Conservation (phyloP, 306 rosid genomes). For the Erythrophleum fordii region DNA sequence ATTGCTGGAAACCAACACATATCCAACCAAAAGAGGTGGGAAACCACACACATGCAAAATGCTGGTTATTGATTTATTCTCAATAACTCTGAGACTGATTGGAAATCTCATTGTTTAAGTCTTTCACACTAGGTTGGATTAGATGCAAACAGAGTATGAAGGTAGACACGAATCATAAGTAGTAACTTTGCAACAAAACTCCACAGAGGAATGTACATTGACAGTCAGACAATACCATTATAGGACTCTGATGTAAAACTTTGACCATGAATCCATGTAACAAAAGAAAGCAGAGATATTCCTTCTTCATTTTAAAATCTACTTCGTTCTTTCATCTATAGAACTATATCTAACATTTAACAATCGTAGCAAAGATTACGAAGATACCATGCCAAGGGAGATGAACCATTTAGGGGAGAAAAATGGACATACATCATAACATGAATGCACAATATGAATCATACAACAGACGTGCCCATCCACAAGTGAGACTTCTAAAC, state of each 20-base stretch:
- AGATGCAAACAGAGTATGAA: conserved; percentile 3
- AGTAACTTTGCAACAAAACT: not conserved
- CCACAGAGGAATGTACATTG: not conserved
- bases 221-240: not conserved
- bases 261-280: not conserved
- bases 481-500: conserved; percentile 13
- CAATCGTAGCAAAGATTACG: not conserved
- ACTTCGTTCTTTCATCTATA: not conserved
- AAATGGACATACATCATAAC: too few species aligned
- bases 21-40: not conserved
- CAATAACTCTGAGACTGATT: not conserved
- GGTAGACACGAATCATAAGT: not conserved
- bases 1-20: not conserved
- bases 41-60: not conserved
- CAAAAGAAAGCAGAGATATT: not conserved
- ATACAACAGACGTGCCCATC: not conserved
- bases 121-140: not conserved
- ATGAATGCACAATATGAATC: conserved; percentile 15
- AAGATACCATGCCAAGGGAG: not conserved
- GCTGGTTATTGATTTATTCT: not conserved
- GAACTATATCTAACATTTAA: not conserved
- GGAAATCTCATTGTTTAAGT: not conserved
- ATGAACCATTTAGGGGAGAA: too few species aligned
- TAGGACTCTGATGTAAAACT: not conserved
- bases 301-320: not conserved